These are phyloP conservation scores for Penicillium cinerascens DNA, from an alignment of 495 filamentous ascomycete species.

Conservation along the genomic window DNA sequence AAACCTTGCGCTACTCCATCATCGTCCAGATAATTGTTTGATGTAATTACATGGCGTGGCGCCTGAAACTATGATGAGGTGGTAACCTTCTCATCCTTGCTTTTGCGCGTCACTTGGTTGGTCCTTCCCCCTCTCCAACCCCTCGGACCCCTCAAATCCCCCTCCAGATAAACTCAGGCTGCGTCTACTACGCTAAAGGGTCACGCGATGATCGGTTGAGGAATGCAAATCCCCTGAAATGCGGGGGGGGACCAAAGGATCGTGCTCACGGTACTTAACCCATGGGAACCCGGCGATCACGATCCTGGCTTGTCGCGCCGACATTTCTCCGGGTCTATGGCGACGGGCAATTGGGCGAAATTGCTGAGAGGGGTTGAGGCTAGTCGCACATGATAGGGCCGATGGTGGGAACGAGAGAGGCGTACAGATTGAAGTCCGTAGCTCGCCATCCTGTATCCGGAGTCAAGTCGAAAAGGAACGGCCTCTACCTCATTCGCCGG, in stretches of 20 bases:
- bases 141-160: neutral
- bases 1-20: neutral
- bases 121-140: neutral
- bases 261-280: neutral
- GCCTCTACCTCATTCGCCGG: constrained; percentile 11
- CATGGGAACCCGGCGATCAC: neutral
- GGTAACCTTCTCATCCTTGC: neutral
- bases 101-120: neutral
- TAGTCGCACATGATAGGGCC: neutral
- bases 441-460: too few species aligned
- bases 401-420: neutral
- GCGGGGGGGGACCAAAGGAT: neutral
- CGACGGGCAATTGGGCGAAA: neutral
- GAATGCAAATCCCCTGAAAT: neutral
- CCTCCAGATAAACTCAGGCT: neutral
- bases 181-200: neutral
- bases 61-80: neutral
- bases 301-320: neutral
- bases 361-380: neutral
- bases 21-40: neutral
- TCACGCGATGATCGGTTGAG: neutral
- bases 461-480: neutral
- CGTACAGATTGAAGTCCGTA: neutral
- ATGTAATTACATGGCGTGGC: neutral
- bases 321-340: neutral